Evolutionary conservation across 495 filamentous ascomycete genomes (phyloP).

Genomic region (Parmelia sp.): DNA sequence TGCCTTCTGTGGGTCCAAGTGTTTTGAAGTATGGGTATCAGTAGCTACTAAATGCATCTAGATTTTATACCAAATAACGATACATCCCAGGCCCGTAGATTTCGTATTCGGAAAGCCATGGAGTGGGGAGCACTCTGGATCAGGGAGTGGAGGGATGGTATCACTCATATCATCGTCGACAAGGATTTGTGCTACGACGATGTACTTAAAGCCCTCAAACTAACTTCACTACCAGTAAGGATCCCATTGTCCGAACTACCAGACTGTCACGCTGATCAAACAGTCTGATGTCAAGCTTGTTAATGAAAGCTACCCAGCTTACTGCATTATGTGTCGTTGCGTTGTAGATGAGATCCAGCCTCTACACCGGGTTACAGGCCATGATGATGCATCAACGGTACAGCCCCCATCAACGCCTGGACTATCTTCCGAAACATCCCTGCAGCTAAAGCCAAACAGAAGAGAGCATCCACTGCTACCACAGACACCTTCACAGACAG

Average conservation of each 20-base stretch:
- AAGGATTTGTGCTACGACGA: conserved; percentile 58
- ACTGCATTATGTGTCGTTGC: conserved; percentile 60
- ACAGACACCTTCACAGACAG: conserved; percentile 24
- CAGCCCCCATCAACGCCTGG: conserved; percentile 6
- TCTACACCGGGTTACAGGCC: conserved; percentile 53
- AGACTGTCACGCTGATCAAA: conserved; percentile 18
- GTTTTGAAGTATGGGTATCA: background rate
- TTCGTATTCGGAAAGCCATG: conserved; percentile 66
- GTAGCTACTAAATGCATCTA: conserved; percentile 20
- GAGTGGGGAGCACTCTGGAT: conserved; percentile 70
- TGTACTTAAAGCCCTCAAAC: conserved; percentile 54
- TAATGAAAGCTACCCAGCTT: conserved; percentile 70
- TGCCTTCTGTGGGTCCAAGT: conserved; percentile 50
- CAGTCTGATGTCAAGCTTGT: conserved; percentile 54
- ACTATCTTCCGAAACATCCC: background rate
- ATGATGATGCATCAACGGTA: conserved; percentile 5
- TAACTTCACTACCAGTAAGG: conserved; percentile 43
- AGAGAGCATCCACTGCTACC: background rate
- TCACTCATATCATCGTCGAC: conserved; percentile 79
- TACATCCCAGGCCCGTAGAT: conserved; percentile 54
- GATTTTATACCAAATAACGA: conserved; percentile 80
- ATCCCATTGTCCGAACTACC: background rate
- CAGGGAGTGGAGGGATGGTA: conserved; percentile 42
- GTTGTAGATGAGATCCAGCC: conserved; percentile 53
- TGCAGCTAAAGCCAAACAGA: conserved; percentile 19